Conservation (phyloP, 306 rosid species). For the Fragaria nilgerrensis region DNA sequence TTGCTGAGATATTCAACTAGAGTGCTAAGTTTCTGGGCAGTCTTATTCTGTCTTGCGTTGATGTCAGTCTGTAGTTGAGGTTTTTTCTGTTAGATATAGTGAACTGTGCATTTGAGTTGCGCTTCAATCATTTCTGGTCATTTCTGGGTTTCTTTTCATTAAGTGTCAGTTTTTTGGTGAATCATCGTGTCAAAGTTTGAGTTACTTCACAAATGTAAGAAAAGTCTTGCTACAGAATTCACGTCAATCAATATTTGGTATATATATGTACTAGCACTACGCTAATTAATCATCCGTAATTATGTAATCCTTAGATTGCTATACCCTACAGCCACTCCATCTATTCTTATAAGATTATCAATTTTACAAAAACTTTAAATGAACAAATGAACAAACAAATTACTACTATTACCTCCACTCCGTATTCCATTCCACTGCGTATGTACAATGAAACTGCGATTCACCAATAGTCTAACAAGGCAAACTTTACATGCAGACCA, state of each 20-base stretch:
- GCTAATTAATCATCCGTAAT: not conserved
- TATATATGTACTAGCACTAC: not conserved
- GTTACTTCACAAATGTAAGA: not conserved
- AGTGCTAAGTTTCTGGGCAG: not conserved
- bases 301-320: not conserved
- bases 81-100: not conserved
- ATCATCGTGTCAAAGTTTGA: too few relatives aligned
- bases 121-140: not conserved
- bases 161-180: too few relatives aligned
- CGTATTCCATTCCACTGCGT: constrained; percentile 3
- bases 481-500: constrained; percentile 83
- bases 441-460: constrained; percentile 23
- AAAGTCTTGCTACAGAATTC: not conserved
- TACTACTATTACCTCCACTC: constrained; percentile 13
- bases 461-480: constrained; percentile 76
- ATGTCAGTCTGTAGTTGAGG: not conserved
- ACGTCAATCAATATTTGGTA: not conserved
- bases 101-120: not conserved
- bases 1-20: not conserved
- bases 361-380: constrained; percentile 16
- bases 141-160: not conserved
- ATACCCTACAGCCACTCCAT: not conserved
- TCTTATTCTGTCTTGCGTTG: not conserved
- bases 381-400: constrained; percentile 23
- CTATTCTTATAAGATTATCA: constrained; percentile 24